phyloP scores from a whole-genome alignment of 2,329 filamentous ascomycete species.

The Hypoxylon sp. region DNA sequence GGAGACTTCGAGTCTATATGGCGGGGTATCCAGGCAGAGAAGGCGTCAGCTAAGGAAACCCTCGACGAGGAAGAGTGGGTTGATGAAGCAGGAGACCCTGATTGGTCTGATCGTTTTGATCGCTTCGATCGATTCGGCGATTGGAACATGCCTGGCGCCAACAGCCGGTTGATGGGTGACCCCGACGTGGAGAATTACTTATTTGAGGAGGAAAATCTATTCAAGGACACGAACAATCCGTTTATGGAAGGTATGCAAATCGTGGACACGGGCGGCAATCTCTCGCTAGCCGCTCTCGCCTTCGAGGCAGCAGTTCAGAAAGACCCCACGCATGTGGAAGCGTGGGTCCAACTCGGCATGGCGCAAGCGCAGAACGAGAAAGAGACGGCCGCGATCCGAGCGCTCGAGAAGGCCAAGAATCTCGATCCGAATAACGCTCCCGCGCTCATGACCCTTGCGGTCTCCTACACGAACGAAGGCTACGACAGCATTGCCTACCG shows the following conservation, averaged over 20 bases:
- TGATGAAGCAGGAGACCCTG: constrained; percentile 77
- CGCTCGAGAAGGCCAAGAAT: constrained; percentile 88
- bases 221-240: constrained; percentile 80
- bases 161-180: constrained; percentile 63
- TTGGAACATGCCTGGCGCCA: constrained; percentile 63
- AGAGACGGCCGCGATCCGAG: constrained; percentile 93
- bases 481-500: constrained; percentile 97
- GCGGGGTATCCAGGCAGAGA: constrained; percentile 82
- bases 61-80: constrained; percentile 69
- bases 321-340: constrained; percentile 84
- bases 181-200: constrained; percentile 88
- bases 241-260: constrained; percentile 95
- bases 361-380: constrained; percentile 99
- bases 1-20: constrained; percentile 92
- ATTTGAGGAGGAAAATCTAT: constrained; percentile 94
- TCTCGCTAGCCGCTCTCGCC: constrained; percentile 90
- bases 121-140: constrained; percentile 50
- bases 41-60: constrained; percentile 71
- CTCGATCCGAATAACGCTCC: constrained; percentile 86
- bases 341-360: constrained; percentile 91
- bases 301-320: constrained; percentile 97
- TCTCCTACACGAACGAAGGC: constrained; percentile 98
- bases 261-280: constrained; percentile 90
- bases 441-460: constrained; percentile 92
- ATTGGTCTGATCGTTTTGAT: constrained; percentile 74